These are phyloP conservation scores for Heterobasidion parviporum DNA, from an alignment of 1,284 basidiomycete species.

Conservation along the genomic window DNA sequence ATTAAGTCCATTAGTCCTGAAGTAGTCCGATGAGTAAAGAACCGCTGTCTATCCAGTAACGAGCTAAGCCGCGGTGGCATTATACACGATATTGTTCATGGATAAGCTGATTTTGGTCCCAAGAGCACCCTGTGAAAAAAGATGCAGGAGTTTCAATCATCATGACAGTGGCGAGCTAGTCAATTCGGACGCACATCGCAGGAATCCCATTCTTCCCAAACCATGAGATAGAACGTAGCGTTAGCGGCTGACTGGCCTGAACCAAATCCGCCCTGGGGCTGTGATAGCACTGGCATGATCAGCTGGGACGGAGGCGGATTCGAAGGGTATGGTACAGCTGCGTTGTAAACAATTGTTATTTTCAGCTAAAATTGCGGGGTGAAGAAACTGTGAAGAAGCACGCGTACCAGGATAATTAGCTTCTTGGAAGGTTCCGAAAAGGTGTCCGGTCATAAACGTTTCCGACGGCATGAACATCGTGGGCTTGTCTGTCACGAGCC, in stretches of 20 bases:
- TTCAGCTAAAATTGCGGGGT: background rate
- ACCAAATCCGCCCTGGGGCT: slow-evolving; percentile 32
- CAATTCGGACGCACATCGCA: slow-evolving; percentile 21
- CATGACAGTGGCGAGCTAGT: background rate
- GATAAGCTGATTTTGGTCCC: slow-evolving; percentile 20
- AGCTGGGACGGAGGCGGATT: slow-evolving; percentile 33
- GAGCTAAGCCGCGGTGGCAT: slow-evolving; percentile 15
- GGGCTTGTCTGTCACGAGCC: slow-evolving; percentile 26
- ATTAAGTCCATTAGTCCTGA: background rate
- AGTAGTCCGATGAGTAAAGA: background rate
- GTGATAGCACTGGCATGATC: slow-evolving; percentile 41
- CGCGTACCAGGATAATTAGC: slow-evolving; percentile 34
- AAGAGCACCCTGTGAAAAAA: slow-evolving; percentile 16
- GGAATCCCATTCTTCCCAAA: slow-evolving; percentile 38
- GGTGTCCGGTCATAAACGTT: slow-evolving; percentile 28
- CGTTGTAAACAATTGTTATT: background rate
- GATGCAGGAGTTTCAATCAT: background rate
- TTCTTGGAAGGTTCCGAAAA: slow-evolving; percentile 32
- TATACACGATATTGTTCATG: slow-evolving; percentile 20
- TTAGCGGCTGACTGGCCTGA: slow-evolving; percentile 24
- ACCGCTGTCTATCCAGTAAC: background rate
- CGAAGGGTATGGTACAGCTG: slow-evolving; percentile 26
- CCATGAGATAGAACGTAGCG: slow-evolving; percentile 28
- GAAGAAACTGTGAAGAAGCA: background rate
- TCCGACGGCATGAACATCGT: slow-evolving; percentile 17